phyloP scores from a whole-genome alignment of 73 alveolate species.

The Symbiodinium pilosum region DNA sequence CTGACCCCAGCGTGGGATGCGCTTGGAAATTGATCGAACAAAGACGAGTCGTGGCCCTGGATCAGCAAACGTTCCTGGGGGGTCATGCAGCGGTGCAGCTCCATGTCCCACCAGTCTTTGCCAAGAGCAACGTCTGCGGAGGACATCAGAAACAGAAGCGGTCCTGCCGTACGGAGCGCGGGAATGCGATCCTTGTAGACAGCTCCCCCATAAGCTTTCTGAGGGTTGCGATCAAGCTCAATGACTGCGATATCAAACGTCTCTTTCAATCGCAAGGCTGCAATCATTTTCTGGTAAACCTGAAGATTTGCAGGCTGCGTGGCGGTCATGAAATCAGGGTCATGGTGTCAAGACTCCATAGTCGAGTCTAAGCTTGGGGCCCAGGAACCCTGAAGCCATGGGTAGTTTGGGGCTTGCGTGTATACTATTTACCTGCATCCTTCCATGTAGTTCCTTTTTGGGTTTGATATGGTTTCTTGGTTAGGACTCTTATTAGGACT shows the following conservation, averaged over 20 bases:
- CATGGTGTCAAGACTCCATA: no score
- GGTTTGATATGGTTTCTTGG: no score
- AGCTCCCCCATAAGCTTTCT: background rate
- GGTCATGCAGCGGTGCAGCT: background rate
- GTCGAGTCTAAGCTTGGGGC: no score
- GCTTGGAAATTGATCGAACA: no score
- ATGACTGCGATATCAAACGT: background rate
- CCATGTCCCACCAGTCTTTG: background rate
- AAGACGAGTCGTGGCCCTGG: background rate
- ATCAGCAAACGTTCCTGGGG: background rate
- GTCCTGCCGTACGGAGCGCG: background rate
- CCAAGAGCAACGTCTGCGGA: background rate
- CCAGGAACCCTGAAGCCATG: no score
- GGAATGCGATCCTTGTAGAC: background rate
- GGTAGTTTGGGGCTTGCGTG: no score
- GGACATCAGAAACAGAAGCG: background rate
- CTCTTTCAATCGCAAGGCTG: background rate
- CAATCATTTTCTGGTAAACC: background rate
- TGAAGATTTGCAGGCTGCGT: background rate
- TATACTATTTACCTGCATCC: no score
- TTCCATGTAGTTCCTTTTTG: no score
- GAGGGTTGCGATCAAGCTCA: background rate
- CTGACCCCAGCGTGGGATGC: background rate
- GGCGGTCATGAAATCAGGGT: background rate
- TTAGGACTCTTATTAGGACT: no score